Evolutionary conservation across 192 early-diverging fungal species (phyloP).

Genomic region (Dispira parvispora): DNA sequence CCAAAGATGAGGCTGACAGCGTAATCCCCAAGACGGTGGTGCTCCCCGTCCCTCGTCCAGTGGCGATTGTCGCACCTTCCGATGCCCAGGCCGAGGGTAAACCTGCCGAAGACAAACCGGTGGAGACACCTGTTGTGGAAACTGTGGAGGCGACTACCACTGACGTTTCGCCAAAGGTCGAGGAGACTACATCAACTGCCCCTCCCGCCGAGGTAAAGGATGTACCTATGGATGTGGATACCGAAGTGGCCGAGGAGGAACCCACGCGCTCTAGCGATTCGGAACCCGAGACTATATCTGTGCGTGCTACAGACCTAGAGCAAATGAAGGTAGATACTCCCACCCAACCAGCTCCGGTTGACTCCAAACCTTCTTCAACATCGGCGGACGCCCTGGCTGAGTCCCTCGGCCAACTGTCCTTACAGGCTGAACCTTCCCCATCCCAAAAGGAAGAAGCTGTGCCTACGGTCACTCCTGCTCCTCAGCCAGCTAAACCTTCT

Average conservation of each 20-base stretch:
- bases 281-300: conserved; percentile 2
- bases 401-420: background rate
- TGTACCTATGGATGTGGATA: conserved; percentile 12
- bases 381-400: background rate
- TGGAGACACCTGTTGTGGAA: conserved; percentile 17
- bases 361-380: background rate
- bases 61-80: conserved; percentile 29
- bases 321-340: conserved; percentile 1
- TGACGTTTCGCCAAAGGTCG: conserved; percentile 18
- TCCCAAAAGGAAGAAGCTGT: background rate
- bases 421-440: background rate
- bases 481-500: background rate
- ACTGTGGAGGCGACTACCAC: conserved; percentile 17
- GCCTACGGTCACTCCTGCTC: background rate
- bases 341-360: background rate
- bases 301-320: background rate
- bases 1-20: conserved; percentile 10
- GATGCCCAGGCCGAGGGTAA: conserved; percentile 13
- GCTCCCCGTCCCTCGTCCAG: conserved; percentile 17
- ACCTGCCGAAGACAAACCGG: conserved; percentile 6
- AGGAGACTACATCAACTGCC: conserved; percentile 13
- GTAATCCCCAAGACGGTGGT: conserved; percentile 16
- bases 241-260: conserved; percentile 11
- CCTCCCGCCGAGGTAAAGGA: conserved; percentile 9
- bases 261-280: background rate